Evolutionary conservation across 768 basidiomycete genomes (phyloP).

Genomic region (Tulasnella sp.): DNA sequence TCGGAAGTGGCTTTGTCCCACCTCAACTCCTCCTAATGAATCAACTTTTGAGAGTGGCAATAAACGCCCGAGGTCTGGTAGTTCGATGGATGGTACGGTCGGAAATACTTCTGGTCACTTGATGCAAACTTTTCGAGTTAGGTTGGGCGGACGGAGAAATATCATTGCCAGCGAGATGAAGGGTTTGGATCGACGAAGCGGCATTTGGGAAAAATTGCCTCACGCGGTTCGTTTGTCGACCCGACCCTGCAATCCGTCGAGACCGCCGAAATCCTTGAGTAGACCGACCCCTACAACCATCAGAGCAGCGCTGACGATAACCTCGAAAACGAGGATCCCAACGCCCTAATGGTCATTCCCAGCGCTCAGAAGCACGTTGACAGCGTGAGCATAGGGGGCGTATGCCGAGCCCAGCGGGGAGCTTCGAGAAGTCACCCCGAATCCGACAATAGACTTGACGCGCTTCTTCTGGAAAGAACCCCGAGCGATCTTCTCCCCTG

Average conservation of each 20-base stretch:
- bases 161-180: neutral
- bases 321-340: neutral
- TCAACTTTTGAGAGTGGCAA: neutral
- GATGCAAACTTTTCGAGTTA: constrained; percentile 2
- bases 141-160: neutral
- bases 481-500: neutral
- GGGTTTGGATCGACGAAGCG: neutral
- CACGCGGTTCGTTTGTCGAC: constrained; percentile 6
- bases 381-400: neutral
- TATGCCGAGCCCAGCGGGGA: neutral
- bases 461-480: neutral
- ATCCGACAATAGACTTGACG: neutral
- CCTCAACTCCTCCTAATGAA: neutral
- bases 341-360: neutral
- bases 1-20: neutral
- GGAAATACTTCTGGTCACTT: constrained; percentile 10
- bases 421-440: constrained; percentile 9
- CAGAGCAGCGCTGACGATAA: neutral
- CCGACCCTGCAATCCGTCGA: neutral
- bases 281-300: neutral
- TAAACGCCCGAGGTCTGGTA: neutral
- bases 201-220: neutral
- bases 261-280: neutral
- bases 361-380: neutral
- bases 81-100: neutral